A percentile compares a stretch with the other conserved stretches of the same genome.
Conservation (phyloP, 495 filamentous ascomycete species). For the Apiosordaria backusii region DNA sequence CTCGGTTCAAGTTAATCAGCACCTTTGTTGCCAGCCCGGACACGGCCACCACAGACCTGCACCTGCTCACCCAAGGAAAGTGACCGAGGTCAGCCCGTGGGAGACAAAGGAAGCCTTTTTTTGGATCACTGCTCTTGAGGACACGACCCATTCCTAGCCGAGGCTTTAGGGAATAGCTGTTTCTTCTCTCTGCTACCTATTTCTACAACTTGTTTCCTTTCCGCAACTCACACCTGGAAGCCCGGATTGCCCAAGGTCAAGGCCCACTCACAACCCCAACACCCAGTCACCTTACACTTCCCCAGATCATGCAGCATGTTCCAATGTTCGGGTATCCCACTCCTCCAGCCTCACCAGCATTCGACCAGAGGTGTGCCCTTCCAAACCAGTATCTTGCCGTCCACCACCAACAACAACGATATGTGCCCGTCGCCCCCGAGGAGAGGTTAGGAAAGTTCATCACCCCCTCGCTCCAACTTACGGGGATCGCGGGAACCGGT, state of each 20-base stretch:
- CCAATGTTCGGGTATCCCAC: slow-evolving; percentile 52
- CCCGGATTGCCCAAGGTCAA: slow-evolving; percentile 16
- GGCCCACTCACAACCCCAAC: slow-evolving; percentile 7
- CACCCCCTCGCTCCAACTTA: slow-evolving; percentile 77
- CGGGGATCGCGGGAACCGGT: slow-evolving; percentile 82
- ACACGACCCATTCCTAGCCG: slow-evolving; percentile 16
- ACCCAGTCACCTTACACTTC: neutral
- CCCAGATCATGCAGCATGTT: slow-evolving; percentile 52
- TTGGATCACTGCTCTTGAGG: slow-evolving; percentile 11
- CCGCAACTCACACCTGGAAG: slow-evolving; percentile 14
- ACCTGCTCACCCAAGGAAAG: neutral
- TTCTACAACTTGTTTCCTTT: slow-evolving; percentile 18
- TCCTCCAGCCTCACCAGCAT: slow-evolving; percentile 49
- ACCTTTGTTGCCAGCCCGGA: slow-evolving; percentile 16
- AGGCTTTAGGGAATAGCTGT: slow-evolving; percentile 15
- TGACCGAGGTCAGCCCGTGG: slow-evolving; percentile 15
- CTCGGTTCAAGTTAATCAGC: slow-evolving; percentile 29
- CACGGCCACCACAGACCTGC: neutral
- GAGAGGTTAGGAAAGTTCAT: slow-evolving; percentile 82
- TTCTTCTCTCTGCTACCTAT: slow-evolving; percentile 20
- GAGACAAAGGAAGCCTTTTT: slow-evolving; percentile 12
- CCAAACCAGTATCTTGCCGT: slow-evolving; percentile 26
- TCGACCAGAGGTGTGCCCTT: slow-evolving; percentile 42
- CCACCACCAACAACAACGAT: slow-evolving; percentile 40
- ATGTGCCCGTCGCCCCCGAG: slow-evolving; percentile 58